Percentiles rank a stretch among this genome's conserved stretches.
Evolutionary conservation across 164 flowering plant species (phyloP).

Genomic region (Pachysandra terminalis): DNA sequence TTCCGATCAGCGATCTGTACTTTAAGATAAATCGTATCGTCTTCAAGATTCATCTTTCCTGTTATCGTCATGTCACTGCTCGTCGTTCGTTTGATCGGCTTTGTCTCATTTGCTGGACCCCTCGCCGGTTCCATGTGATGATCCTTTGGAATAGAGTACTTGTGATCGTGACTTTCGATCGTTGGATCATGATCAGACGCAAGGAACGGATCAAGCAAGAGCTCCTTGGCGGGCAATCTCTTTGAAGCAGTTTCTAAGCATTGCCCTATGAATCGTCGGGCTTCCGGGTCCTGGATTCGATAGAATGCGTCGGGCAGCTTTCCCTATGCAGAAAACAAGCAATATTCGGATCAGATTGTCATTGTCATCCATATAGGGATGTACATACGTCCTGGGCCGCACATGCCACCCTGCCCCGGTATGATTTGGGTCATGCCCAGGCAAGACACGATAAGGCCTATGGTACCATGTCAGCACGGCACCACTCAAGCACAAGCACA

Average conservation of each 20-base stretch:
- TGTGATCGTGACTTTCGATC: no score
- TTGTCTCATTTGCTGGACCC: neutral
- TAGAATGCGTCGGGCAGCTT: constrained; percentile 69
- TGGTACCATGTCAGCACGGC: no score
- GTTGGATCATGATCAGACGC: no score
- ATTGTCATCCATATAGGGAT: no score
- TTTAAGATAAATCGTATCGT: constrained; percentile 65
- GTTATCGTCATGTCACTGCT: constrained; percentile 64
- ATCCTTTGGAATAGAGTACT: no score
- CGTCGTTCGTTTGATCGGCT: constrained; percentile 14
- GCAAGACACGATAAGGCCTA: no score
- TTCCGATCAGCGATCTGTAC: constrained; percentile 65
- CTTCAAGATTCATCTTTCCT: constrained; percentile 63
- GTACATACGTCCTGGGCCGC: no score
- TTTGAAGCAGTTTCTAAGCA: constrained; percentile 63
- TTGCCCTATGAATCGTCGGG: constrained; percentile 53
- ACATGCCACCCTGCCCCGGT: no score
- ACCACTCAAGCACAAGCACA: no score
- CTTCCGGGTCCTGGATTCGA: constrained; percentile 54
- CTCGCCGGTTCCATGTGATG: no score
- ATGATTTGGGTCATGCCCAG: no score
- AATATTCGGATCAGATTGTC: neutral
- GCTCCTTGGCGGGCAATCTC: constrained; percentile 62
- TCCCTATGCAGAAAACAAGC: constrained; percentile 40
- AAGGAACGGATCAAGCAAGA: constrained; percentile 71